A percentile compares a stretch with the other conserved stretches of the same genome.
phyloP scores from a whole-genome alignment of 495 filamentous ascomycete species.

The Penicillium paxilli region DNA sequence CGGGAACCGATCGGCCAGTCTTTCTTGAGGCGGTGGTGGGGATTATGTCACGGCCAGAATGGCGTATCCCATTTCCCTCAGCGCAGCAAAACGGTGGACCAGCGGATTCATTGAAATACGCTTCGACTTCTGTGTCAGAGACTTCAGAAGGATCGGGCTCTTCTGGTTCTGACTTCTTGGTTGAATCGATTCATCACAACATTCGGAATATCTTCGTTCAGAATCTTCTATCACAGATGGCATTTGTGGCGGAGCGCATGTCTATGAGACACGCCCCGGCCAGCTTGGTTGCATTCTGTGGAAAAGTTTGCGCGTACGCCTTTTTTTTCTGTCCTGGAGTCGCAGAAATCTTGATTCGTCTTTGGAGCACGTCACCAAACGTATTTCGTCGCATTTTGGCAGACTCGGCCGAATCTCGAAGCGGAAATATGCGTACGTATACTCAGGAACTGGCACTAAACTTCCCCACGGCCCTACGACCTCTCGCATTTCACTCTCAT shows the following conservation, averaged over 20 bases:
- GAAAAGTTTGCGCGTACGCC: constrained; percentile 91
- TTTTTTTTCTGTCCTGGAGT: constrained; percentile 94
- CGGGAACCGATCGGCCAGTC: constrained; percentile 75
- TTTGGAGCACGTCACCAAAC: constrained; percentile 73
- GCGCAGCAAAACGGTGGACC: constrained; percentile 24
- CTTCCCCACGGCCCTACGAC: constrained; percentile 73
- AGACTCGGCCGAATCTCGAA: constrained; percentile 56
- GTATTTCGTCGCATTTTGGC: constrained; percentile 68
- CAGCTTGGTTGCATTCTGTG: constrained; percentile 88
- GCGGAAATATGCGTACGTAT: constrained; percentile 34
- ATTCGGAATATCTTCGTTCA: constrained; percentile 87
- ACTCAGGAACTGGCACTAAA: constrained; percentile 59
- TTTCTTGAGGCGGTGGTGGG: constrained; percentile 79
- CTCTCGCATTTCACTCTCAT: constrained; percentile 70
- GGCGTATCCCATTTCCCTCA: constrained; percentile 69
- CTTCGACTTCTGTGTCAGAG: constrained; percentile 42
- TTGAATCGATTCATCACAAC: constrained; percentile 92
- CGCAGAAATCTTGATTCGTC: constrained; percentile 78
- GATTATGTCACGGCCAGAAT: constrained; percentile 92
- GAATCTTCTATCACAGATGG: constrained; percentile 85
- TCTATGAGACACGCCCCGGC: constrained; percentile 85
- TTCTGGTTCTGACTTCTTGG: constrained; percentile 71
- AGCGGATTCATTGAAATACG: constrained; percentile 33
- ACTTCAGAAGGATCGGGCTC: constrained; percentile 38
- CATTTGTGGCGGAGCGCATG: constrained; percentile 89